Evolutionary conservation across 768 basidiomycete species (phyloP).

Genomic region (Trametes coccinea): DNA sequence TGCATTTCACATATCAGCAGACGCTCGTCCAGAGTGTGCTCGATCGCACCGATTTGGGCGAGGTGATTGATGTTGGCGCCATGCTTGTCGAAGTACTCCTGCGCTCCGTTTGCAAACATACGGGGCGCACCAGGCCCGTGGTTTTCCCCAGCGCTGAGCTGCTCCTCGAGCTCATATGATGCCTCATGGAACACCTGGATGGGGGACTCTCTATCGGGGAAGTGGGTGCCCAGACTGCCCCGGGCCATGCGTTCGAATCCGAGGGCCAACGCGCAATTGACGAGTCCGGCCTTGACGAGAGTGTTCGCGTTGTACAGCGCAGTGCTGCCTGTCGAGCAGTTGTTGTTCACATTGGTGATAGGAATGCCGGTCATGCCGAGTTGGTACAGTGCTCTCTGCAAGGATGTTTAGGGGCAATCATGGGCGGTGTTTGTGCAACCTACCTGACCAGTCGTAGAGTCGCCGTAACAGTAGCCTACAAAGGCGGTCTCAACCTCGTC

Average conservation of each 20-base stretch:
- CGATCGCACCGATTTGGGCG: conserved; percentile 68
- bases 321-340: conserved; percentile 80
- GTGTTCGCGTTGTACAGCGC: conserved; percentile 76
- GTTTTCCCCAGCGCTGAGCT: conserved; percentile 50
- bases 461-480: conserved; percentile 80
- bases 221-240: conserved; percentile 69
- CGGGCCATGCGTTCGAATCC: conserved; percentile 87
- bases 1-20: conserved; percentile 27
- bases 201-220: conserved; percentile 53
- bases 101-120: conserved; percentile 70
- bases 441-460: conserved; percentile 77
- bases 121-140: conserved; percentile 70
- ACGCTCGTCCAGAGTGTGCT: background rate
- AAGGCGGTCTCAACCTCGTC: conserved; percentile 72
- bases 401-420: background rate
- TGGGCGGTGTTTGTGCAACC: background rate
- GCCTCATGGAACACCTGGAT: conserved; percentile 46
- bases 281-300: conserved; percentile 66
- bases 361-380: conserved; percentile 84
- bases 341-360: conserved; percentile 86
- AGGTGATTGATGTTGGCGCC: conserved; percentile 67
- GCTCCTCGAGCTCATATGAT: conserved; percentile 49
- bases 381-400: conserved; percentile 74
- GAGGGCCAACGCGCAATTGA: conserved; percentile 76
- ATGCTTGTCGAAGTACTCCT: conserved; percentile 77